These are phyloP conservation scores for Schizophyllum commune DNA, from an alignment of 1,284 basidiomycete genomes.

Conservation along the genomic window DNA sequence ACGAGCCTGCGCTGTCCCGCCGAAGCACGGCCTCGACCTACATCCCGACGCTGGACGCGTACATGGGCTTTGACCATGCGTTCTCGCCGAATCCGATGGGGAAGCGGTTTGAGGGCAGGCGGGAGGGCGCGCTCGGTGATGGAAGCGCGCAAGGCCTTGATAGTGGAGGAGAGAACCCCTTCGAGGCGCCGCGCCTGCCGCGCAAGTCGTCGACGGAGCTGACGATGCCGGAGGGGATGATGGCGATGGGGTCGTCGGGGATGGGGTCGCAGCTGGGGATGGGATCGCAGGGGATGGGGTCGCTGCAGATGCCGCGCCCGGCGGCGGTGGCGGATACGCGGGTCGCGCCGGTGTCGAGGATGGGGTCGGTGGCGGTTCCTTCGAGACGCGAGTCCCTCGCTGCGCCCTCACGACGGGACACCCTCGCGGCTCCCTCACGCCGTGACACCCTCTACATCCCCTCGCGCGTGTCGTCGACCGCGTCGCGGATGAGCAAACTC, in stretches of 20 bases:
- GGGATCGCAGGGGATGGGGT: not conserved
- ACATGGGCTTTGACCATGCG: not conserved
- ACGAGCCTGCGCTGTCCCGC: not conserved
- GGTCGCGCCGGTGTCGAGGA: not conserved
- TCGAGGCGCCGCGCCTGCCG: too few relatives aligned
- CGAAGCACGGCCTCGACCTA: not conserved
- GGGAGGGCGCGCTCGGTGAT: too few relatives aligned
- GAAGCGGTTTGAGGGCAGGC: not conserved
- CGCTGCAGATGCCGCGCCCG: not conserved
- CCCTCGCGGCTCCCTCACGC: not conserved
- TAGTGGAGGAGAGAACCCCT: too few relatives aligned
- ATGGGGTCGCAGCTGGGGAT: not conserved
- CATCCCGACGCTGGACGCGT: not conserved
- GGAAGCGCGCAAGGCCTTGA: too few relatives aligned
- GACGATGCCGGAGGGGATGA: not conserved
- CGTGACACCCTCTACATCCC: not conserved
- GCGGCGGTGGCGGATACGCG: not conserved
- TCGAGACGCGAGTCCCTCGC: not conserved
- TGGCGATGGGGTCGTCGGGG: not conserved
- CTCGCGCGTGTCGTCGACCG: not conserved
- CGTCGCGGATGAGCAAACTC: not conserved
- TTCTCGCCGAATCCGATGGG: not conserved
- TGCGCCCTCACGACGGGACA: not conserved
- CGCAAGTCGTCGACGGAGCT: not conserved
- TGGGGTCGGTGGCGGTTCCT: not conserved